A percentile compares a stretch with the other conserved stretches of the same genome.
Evolutionary conservation across 2,329 filamentous ascomycete genomes (phyloP).

Genomic region (Penicillium sumatraense): DNA sequence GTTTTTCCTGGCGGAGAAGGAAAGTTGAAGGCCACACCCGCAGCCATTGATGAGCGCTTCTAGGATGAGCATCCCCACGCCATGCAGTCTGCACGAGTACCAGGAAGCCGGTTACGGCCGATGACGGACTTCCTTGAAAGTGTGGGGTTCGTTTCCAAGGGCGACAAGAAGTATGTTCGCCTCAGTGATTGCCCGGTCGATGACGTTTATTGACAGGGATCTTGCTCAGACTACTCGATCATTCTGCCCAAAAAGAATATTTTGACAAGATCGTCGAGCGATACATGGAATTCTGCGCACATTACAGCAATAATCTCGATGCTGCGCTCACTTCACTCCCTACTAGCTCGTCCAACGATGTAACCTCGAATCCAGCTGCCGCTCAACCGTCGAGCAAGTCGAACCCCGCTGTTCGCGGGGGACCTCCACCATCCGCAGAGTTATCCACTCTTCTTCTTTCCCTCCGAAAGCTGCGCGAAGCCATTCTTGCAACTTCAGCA

Average conservation of each 20-base stretch:
- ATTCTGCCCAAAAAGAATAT: constrained; percentile 80
- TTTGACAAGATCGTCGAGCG: constrained; percentile 86
- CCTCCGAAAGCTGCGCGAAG: constrained; percentile 90
- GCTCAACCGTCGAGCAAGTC: constrained; percentile 26
- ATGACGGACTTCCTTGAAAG: constrained; percentile 77
- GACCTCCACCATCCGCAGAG: constrained; percentile 60
- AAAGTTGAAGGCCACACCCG: no score
- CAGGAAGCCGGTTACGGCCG: constrained; percentile 65
- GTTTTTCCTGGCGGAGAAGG: not conserved
- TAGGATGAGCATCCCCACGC: constrained; percentile 12
- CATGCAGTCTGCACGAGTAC: constrained; percentile 25
- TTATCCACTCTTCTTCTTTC: constrained; percentile 78
- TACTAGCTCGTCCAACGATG: constrained; percentile 42
- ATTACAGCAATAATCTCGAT: constrained; percentile 73
- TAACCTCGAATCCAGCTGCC: constrained; percentile 46
- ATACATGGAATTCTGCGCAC: constrained; percentile 87
- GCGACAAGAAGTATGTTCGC: constrained; percentile 73
- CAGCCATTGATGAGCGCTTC: constrained; percentile 1
- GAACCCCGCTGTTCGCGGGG: constrained; percentile 26
- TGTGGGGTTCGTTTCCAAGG: constrained; percentile 87
- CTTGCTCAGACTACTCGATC: constrained; percentile 66
- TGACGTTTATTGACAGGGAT: constrained; percentile 32
- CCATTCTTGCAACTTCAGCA: constrained; percentile 72
- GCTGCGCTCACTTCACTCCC: constrained; percentile 72
- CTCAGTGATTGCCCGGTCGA: not conserved